A percentile compares a stretch with the other conserved stretches of the same genome.
phyloP scores from a whole-genome alignment of 1,139 yeast genomes.

The Yamadazyma kanchanaburiensis region DNA sequence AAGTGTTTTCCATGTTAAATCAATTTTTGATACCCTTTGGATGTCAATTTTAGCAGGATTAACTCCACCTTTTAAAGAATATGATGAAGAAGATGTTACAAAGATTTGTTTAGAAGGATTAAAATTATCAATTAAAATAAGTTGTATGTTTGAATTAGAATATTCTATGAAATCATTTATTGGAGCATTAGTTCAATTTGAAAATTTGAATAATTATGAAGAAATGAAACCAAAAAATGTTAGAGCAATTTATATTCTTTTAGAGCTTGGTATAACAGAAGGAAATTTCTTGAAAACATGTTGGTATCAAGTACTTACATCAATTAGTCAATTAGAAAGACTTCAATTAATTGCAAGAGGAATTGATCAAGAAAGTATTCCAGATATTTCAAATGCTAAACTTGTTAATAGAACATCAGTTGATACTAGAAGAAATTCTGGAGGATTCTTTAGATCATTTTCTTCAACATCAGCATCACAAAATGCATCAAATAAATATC shows the following conservation, averaged over 20 bases:
- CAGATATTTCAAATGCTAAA: slow-evolving; percentile 80
- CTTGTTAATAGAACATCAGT: slow-evolving; percentile 57
- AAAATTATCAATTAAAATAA: slow-evolving; percentile 73
- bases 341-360: slow-evolving; percentile 88
- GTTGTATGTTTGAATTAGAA: slow-evolving; percentile 80
- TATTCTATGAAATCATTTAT: slow-evolving; percentile 87
- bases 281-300: slow-evolving; percentile 68
- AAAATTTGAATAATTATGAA: slow-evolving; percentile 73
- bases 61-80: slow-evolving; percentile 89
- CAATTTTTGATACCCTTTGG: slow-evolving; percentile 94
- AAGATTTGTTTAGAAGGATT: slow-evolving; percentile 79
- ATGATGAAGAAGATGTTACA: slow-evolving; percentile 76
- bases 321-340: slow-evolving; percentile 88
- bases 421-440: slow-evolving; percentile 34
- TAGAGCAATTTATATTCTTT: slow-evolving; percentile 69
- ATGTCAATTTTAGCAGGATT: slow-evolving; percentile 94
- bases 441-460: slow-evolving; percentile 49
- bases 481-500: slow-evolving; percentile 40
- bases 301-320: slow-evolving; percentile 81
- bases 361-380: slow-evolving; percentile 77
- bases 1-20: slow-evolving; percentile 85
- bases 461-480: slow-evolving; percentile 33
- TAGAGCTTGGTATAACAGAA: slow-evolving; percentile 76
- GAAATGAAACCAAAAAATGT: slow-evolving; percentile 81
- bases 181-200: slow-evolving; percentile 85